Evolutionary conservation across 208 protist species (phyloP), one percentile per base, ranked within the genome.

Genomic region (Tritrichomonas musculus): DNA sequence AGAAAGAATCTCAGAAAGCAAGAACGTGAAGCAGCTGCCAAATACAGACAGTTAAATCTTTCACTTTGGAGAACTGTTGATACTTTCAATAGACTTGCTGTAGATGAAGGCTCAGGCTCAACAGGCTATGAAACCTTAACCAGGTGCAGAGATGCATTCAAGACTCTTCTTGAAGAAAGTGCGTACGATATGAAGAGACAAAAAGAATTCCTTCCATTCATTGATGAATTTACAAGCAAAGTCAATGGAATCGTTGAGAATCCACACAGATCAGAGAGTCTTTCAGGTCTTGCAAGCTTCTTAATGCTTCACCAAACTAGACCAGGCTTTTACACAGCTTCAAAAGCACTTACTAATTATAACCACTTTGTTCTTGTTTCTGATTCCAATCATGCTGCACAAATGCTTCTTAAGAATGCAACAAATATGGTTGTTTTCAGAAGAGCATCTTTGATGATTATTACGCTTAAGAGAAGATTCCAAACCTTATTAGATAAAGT

Each of bases 161-260:
- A 57, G 47, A 88, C 47, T 14, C 30, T 88, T 9, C 33, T 88
- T 2, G 77, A 88, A 88, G 77, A 88, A 88, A 11, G 47, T 17
- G 77, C 77, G 8, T 88, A 53, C 27, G 77, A 88, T 27, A 88
- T 88, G 77, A 88, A 88, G 30, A 25, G 77, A 27, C 47, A 88
- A 5, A 53, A 47, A 88, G 3, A 44, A 53, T 88, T 88, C 27
- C 17, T 60, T 20, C 77, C 77, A 88, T 88, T 88, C 30, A 88
- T 88, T 36, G 47, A 88, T 17, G 44, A 47, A 57, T 88, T 88
- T 36, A 88, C 47, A 33, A 27, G n/a, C 0, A 88, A 53, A 57
- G n/a, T 88, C 25, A 57, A 53, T 8, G 41, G 27, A 55, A 47
- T 88, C 27, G 30, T 60, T 57, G 77, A 53, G 9, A 13, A 13